phyloP scores from a whole-genome alignment of 208 protist genomes.

The Crithidia acanthocephali region DNA sequence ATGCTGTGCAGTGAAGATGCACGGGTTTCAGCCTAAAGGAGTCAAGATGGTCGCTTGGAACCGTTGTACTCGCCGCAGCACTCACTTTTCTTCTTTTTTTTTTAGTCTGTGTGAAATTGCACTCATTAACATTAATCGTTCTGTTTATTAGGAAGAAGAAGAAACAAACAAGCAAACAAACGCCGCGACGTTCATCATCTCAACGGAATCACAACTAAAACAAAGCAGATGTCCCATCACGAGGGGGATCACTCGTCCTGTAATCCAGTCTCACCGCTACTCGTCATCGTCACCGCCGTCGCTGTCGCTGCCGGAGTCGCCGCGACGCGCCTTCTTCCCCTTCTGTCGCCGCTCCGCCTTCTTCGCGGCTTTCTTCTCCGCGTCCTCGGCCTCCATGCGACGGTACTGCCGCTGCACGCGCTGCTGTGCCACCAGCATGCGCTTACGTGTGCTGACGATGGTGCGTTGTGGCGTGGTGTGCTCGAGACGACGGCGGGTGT shows the following conservation, averaged over 20 bases:
- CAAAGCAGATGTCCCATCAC: no score
- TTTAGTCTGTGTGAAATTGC: no score
- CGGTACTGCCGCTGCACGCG: constrained; percentile 74
- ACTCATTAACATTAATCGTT: constrained; percentile 27
- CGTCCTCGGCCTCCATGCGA: constrained; percentile 62
- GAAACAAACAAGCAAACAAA: neutral
- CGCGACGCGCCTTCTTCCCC: neutral
- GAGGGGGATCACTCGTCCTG: no score
- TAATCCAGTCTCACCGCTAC: neutral
- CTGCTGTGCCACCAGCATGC: constrained; percentile 81
- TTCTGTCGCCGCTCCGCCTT: constrained; percentile 7
- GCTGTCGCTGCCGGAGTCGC: constrained; percentile 2
- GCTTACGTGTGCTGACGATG: constrained; percentile 88
- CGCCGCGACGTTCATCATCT: neutral
- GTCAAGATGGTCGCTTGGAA: no score
- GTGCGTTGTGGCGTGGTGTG: constrained; percentile 82
- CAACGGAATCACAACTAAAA: neutral
- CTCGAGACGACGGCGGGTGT: constrained; percentile 57
- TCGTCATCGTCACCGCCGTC: constrained; percentile 1
- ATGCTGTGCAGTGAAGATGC: no score
- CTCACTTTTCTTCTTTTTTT: no score
- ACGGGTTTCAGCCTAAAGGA: no score
- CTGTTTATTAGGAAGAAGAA: constrained; percentile 9
- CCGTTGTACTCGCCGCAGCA: no score
- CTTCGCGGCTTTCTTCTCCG: constrained; percentile 27